Percentiles rank a stretch among this genome's conserved stretches.
Conservation (phyloP, 208 protist genomes). For the Wallacemonas rigidus region DNA sequence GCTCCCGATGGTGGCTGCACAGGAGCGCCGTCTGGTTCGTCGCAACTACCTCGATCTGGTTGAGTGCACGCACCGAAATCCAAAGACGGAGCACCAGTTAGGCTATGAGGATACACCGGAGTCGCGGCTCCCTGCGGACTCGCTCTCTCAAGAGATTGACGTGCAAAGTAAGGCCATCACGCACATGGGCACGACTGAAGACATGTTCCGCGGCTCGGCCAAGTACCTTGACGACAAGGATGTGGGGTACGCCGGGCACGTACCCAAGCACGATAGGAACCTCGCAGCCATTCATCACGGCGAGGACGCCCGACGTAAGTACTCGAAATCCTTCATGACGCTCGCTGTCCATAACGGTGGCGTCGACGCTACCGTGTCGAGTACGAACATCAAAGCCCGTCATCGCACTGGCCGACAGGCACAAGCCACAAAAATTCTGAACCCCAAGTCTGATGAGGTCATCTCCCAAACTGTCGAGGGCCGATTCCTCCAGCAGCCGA, state of each 20-base stretch:
- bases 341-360: conserved; percentile 85
- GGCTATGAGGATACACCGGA: conserved; percentile 49
- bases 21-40: conserved; percentile 42
- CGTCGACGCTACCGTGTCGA: conserved; percentile 47
- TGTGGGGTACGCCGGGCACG: conserved; percentile 66
- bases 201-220: conserved; percentile 70
- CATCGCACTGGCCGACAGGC: conserved; percentile 49
- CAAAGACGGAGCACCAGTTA: conserved; percentile 63
- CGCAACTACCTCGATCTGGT: conserved; percentile 84
- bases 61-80: conserved; percentile 69
- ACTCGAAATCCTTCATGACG: conserved; percentile 90
- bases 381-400: conserved; percentile 42
- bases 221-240: conserved; percentile 59
- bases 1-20: conserved; percentile 28
- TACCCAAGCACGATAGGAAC: conserved; percentile 53
- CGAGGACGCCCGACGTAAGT: conserved; percentile 60
- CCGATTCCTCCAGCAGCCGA: conserved; percentile 50
- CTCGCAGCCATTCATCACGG: conserved; percentile 44
- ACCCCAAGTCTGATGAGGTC: conserved; percentile 48
- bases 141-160: conserved; percentile 46
- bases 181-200: conserved; percentile 60
- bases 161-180: conserved; percentile 79
- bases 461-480: conserved; percentile 74
- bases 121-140: conserved; percentile 39
- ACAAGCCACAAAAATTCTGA: conserved; percentile 40